Evolutionary conservation across 2,329 filamentous ascomycete genomes (phyloP).

Genomic region (Cadophora sp.): DNA sequence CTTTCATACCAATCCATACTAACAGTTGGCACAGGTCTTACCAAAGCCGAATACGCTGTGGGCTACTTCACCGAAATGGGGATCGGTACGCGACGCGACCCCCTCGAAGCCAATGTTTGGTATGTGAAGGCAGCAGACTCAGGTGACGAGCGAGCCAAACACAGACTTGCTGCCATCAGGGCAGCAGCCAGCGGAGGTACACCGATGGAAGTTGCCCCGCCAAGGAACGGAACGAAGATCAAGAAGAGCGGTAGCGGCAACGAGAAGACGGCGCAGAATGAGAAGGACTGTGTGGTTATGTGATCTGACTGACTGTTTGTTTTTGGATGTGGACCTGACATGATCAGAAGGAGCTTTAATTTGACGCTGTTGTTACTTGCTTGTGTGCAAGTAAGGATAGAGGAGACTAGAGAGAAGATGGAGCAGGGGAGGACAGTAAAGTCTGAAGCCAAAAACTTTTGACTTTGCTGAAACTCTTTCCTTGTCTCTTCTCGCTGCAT

Average conservation of each 20-base stretch:
- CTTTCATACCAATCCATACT: slow-evolving; percentile 15
- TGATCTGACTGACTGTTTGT: slow-evolving; percentile 21
- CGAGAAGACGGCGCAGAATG: slow-evolving; percentile 35
- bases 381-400: background rate
- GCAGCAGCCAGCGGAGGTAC: slow-evolving; percentile 68
- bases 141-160: slow-evolving; percentile 88
- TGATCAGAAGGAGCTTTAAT: background rate
- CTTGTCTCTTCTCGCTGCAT: background rate
- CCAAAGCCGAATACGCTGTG: slow-evolving; percentile 87
- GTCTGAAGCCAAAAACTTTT: background rate
- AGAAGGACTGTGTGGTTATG: slow-evolving; percentile 42
- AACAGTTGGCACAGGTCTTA: slow-evolving; percentile 39
- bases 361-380: background rate
- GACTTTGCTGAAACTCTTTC: background rate
- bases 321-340: slow-evolving; percentile 7
- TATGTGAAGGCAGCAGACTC: slow-evolving; percentile 95
- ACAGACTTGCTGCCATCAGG: slow-evolving; percentile 84
- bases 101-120: slow-evolving; percentile 98
- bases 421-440: background rate
- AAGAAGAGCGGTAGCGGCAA: slow-evolving; percentile 38
- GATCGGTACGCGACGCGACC: slow-evolving; percentile 91
- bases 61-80: slow-evolving; percentile 99
- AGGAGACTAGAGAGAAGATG: background rate
- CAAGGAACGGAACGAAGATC: slow-evolving; percentile 38
- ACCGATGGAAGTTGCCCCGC: slow-evolving; percentile 42